These are phyloP conservation scores for Candida pseudoviswanathii DNA, from an alignment of 1,139 yeast species.

Conservation along the genomic window DNA sequence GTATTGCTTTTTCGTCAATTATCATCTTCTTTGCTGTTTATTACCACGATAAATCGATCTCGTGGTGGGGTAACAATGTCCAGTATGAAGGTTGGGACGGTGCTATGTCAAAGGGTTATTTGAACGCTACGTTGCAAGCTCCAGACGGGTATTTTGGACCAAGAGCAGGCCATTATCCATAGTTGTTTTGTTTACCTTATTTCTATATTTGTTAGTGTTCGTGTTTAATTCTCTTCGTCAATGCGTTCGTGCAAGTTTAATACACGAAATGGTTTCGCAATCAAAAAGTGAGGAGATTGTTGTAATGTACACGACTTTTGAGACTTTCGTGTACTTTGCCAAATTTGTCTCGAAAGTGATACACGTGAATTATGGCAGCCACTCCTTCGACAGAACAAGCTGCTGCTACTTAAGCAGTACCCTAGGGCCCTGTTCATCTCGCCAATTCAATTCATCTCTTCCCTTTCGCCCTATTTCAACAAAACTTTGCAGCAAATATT, in stretches of 20 bases:
- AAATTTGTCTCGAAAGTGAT: not conserved
- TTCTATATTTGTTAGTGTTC: not conserved
- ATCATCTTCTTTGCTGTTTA: conserved; percentile 57
- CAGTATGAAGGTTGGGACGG: conserved; percentile 29
- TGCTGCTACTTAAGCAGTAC: no score
- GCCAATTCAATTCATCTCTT: no score
- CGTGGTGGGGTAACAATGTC: conserved; percentile 64
- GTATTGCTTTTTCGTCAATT: conserved; percentile 59
- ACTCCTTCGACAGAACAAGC: no score
- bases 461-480: not conserved
- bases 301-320: not conserved
- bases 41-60: conserved; percentile 34
- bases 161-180: not conserved
- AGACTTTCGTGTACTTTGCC: not conserved
- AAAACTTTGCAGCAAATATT: not conserved
- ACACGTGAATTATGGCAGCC: not conserved
- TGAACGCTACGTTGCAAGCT: not conserved
- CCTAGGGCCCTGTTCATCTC: no score
- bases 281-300: no score
- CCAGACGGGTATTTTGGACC: not conserved
- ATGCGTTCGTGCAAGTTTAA: not conserved
- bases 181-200: not conserved
- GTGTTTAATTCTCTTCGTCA: not conserved
- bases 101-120: not conserved
- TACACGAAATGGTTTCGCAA: no score